Evolutionary conservation across 148 eudicot species (phyloP).

Genomic region (Chenopodium berlandieri): DNA sequence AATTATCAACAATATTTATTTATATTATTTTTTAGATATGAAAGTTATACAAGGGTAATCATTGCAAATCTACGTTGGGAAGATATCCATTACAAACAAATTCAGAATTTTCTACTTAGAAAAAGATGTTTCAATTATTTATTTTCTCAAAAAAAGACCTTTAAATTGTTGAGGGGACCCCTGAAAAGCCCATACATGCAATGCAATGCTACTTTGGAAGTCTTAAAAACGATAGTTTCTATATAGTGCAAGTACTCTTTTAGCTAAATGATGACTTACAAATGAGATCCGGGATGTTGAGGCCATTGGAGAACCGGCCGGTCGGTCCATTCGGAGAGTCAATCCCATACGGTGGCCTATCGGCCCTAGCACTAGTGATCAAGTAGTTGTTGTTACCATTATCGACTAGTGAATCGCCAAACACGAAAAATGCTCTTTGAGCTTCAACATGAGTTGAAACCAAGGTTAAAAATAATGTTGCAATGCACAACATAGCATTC

Average conservation of each 20-base stretch:
- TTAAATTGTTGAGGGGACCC: neutral
- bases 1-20: neutral
- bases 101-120: neutral
- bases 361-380: constrained; percentile 65
- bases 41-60: too few relatives aligned
- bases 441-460: constrained; percentile 29
- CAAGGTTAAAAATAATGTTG: constrained; percentile 7
- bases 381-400: constrained; percentile 79
- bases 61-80: too few relatives aligned
- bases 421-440: constrained; percentile 70
- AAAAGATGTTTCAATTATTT: neutral
- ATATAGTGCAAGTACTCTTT: neutral
- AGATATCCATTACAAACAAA: too few relatives aligned
- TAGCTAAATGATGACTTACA: constrained; percentile 33
- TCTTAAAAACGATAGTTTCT: neutral
- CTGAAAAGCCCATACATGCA: neutral
- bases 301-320: constrained; percentile 83
- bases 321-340: constrained; percentile 66
- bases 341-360: constrained; percentile 68
- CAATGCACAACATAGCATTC: constrained; percentile 6
- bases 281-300: constrained; percentile 57
- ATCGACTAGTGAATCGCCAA: constrained; percentile 78
- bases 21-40: too few relatives aligned
- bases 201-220: too few relatives aligned
- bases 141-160: too few relatives aligned